phyloP scores from a whole-genome alignment of 768 basidiomycete species.

The Tricholoma terreum region DNA sequence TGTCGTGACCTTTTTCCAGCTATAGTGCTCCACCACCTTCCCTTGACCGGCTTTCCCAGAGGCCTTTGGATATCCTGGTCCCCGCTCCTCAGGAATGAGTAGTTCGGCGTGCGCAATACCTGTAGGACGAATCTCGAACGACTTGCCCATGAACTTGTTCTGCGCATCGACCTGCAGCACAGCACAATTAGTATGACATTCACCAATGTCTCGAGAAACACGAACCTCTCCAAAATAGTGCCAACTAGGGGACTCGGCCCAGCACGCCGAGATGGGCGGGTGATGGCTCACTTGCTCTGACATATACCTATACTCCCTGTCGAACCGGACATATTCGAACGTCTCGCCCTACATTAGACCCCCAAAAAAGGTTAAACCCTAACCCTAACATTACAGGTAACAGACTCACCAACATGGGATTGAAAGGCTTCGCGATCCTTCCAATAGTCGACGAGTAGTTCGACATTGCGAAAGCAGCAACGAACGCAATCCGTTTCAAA shows the following conservation, averaged over 20 bases:
- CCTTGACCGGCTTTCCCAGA: conserved; percentile 38
- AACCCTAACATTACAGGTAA: conserved; percentile 21
- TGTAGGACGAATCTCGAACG: conserved; percentile 94
- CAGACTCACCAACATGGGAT: conserved; percentile 75
- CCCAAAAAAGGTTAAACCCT: not conserved
- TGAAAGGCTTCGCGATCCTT: conserved; percentile 95
- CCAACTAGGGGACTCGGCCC: conserved; percentile 88
- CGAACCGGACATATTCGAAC: conserved; percentile 87
- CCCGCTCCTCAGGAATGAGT: conserved; percentile 66
- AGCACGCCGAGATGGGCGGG: conserved; percentile 95
- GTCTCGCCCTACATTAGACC: conserved; percentile 68
- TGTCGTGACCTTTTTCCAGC: conserved; percentile 93
- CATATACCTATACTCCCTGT: conserved; percentile 87
- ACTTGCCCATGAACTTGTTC: conserved; percentile 95
- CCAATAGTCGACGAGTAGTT: conserved; percentile 97
- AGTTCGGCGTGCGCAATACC: conserved; percentile 91
- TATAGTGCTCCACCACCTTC: conserved; percentile 85
- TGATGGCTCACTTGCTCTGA: conserved; percentile 98
- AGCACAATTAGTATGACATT: not conserved
- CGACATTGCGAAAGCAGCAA: conserved; percentile 96
- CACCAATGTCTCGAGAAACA: not conserved
- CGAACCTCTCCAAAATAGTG: conserved; percentile 84
- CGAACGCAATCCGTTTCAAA: conserved; percentile 81
- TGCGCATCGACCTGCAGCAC: conserved; percentile 81
- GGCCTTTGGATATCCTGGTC: conserved; percentile 58